Conservation (phyloP, 768 basidiomycete genomes). For the Rhodotorula sphaerocarpa region DNA sequence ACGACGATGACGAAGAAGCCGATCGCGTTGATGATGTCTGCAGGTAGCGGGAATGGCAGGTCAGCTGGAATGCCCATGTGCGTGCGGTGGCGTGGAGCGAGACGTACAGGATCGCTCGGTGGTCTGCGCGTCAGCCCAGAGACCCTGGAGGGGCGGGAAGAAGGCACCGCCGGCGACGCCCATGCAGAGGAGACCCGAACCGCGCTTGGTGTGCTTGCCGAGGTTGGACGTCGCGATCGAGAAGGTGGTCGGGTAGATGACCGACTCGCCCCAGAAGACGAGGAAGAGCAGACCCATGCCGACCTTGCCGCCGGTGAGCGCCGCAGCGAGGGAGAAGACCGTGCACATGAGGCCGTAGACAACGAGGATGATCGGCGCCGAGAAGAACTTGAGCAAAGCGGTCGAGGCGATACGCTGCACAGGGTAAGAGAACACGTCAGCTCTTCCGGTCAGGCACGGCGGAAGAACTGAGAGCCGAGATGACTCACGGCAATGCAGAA, state of each 20-base stretch:
- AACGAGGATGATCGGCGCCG: constrained; percentile 35
- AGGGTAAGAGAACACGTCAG: constrained; percentile 32
- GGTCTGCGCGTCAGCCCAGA: constrained; percentile 39
- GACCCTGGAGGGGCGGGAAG: constrained; percentile 44
- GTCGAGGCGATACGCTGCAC: constrained; percentile 35
- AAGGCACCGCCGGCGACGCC: constrained; percentile 29
- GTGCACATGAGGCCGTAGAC: constrained; percentile 32
- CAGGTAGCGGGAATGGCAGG: background rate
- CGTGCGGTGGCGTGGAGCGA: background rate
- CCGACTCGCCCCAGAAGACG: constrained; percentile 39
- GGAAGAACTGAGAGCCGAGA: constrained; percentile 4
- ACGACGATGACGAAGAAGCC: constrained; percentile 3
- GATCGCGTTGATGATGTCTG: background rate
- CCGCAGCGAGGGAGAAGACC: constrained; percentile 38
- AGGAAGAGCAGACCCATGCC: constrained; percentile 39
- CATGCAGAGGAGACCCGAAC: constrained; percentile 40
- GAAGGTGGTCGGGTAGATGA: constrained; percentile 32
- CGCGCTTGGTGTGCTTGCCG: constrained; percentile 35
- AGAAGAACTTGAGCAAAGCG: constrained; percentile 22
- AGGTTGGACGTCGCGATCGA: constrained; percentile 26
- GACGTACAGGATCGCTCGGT: constrained; percentile 11
- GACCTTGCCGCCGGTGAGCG: constrained; percentile 30
- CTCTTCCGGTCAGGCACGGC: constrained; percentile 19
- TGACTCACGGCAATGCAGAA: background rate
- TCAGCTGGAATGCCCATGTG: background rate